Percentiles rank a stretch among this genome's conserved stretches.
Conservation (phyloP, 2,329 filamentous ascomycete species). For the Aspergillus neotritici region DNA sequence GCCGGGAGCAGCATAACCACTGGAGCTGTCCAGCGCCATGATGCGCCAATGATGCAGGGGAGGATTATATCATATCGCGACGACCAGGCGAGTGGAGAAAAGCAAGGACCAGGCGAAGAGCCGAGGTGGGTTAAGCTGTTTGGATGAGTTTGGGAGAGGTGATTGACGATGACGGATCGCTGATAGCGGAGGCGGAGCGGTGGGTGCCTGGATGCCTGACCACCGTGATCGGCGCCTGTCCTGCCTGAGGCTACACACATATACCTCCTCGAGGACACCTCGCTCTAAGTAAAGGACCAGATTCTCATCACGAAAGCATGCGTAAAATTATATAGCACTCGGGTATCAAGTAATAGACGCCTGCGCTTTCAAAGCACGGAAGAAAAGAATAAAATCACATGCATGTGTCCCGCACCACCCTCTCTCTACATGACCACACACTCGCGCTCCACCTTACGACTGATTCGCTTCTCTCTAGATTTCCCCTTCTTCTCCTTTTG, state of each 20-base stretch:
- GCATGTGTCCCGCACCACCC: neutral
- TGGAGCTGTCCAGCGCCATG: slow-evolving; percentile 66
- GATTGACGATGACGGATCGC: no score
- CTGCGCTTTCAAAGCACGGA: neutral
- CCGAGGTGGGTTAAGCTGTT: slow-evolving; percentile 16
- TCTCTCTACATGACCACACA: slow-evolving; percentile 39
- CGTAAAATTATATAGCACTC: slow-evolving; percentile 2
- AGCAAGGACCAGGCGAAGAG: slow-evolving; percentile 12
- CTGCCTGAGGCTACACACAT: slow-evolving; percentile 3
- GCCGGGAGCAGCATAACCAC: slow-evolving; percentile 66
- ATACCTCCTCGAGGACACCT: neutral
- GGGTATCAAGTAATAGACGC: slow-evolving; percentile 5
- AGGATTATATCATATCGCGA: slow-evolving; percentile 27
- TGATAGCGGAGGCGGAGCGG: slow-evolving; percentile 11
- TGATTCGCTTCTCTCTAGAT: slow-evolving; percentile 29
- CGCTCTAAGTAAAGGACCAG: neutral
- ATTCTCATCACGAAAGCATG: neutral
- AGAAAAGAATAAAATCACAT: neutral
- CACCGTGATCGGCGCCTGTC: neutral
- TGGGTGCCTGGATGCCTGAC: slow-evolving; percentile 6
- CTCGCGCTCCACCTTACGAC: slow-evolving; percentile 37
- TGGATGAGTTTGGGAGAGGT: slow-evolving; percentile 1
- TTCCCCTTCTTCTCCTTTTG: slow-evolving; percentile 20
- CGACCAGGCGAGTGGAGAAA: slow-evolving; percentile 5
- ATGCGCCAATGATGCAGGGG: slow-evolving; percentile 28